Conservation (phyloP, 2,329 filamentous ascomycete species). For the Colletotrichum acutatum region DNA sequence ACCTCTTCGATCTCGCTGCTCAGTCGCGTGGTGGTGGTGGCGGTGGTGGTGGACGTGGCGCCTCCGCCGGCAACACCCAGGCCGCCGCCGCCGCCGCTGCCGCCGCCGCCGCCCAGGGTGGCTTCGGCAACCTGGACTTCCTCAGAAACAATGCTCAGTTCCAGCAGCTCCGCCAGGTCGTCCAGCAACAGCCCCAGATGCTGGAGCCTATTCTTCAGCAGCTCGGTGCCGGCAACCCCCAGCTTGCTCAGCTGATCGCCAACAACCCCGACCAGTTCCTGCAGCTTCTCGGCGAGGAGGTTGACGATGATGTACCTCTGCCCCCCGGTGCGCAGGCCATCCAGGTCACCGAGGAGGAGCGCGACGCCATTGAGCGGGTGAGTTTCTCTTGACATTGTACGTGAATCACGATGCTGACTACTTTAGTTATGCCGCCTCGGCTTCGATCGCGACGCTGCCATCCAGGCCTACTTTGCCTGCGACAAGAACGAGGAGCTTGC, state of each 20-base stretch:
- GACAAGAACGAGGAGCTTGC: conserved; percentile 99
- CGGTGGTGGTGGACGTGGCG: conserved; percentile 52
- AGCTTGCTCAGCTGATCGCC: conserved; percentile 91
- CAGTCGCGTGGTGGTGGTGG: conserved; percentile 65
- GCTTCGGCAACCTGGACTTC: conserved; percentile 87
- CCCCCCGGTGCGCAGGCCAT: conserved; percentile 92
- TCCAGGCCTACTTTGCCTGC: conserved; percentile 98
- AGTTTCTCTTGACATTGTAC: conserved; percentile 37
- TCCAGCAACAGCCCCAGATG: conserved; percentile 98
- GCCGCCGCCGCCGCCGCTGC: conserved; percentile 58
- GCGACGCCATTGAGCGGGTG: conserved; percentile 96
- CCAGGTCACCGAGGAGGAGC: conserved; percentile 93
- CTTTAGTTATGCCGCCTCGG: conserved; percentile 87
- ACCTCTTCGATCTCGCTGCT: conserved; percentile 93
- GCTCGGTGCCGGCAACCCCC: conserved; percentile 93
- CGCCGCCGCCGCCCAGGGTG: conserved; percentile 62
- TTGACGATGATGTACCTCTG: conserved; percentile 83
- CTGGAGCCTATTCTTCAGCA: conserved; percentile 97
- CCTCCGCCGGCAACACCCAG: conserved; percentile 50
- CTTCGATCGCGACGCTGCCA: conserved; percentile 91
- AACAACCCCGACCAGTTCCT: conserved; percentile 95
- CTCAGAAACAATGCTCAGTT: conserved; percentile 96
- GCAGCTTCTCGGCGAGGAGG: conserved; percentile 87
- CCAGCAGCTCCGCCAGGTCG: conserved; percentile 95
- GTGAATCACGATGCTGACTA: conserved; percentile 24